Conservation (phyloP, 352 stramenopile genomes). For the Globisporangium canariense region DNA sequence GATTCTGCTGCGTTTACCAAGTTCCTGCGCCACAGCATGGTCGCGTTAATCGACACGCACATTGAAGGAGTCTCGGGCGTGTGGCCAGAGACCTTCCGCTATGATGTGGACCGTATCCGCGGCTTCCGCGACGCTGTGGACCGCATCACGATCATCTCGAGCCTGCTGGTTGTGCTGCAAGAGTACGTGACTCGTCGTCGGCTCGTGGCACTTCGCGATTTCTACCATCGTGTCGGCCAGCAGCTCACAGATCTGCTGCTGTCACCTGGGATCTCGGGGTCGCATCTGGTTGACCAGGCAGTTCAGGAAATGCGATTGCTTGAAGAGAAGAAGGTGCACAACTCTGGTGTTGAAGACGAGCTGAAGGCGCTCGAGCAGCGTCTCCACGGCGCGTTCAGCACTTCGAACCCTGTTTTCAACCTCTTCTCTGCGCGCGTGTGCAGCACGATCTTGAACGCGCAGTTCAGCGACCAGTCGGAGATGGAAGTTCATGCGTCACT, state of each 20-base stretch:
- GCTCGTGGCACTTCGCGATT: constrained; percentile 24
- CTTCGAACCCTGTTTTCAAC: constrained; percentile 51
- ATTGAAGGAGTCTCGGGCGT: constrained; percentile 39
- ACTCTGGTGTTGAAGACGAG: constrained; percentile 16
- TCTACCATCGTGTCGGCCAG: constrained; percentile 27
- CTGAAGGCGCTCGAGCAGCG: constrained; percentile 38
- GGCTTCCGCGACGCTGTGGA: constrained; percentile 52
- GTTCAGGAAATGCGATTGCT: constrained; percentile 32
- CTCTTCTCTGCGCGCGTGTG: constrained; percentile 49
- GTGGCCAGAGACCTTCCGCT: constrained; percentile 65
- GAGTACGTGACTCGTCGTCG: constrained; percentile 40
- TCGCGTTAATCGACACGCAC: constrained; percentile 45
- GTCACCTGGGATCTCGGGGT: constrained; percentile 42
- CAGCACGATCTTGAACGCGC: constrained; percentile 25
- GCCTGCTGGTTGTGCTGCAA: constrained; percentile 55
- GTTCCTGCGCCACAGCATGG: constrained; percentile 43
- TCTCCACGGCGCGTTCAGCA: constrained; percentile 38
- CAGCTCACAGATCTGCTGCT: constrained; percentile 41
- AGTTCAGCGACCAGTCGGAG: constrained; percentile 18
- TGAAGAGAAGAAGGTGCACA: constrained; percentile 14
- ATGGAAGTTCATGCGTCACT: constrained; percentile 48
- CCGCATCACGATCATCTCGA: constrained; percentile 50
- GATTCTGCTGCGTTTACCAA: constrained; percentile 40
- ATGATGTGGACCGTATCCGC: constrained; percentile 58
- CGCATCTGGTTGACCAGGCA: constrained; percentile 50